phyloP scores from a whole-genome alignment of 176 grass and related monocot genomes.

The Dendrocalamus sinicus region DNA sequence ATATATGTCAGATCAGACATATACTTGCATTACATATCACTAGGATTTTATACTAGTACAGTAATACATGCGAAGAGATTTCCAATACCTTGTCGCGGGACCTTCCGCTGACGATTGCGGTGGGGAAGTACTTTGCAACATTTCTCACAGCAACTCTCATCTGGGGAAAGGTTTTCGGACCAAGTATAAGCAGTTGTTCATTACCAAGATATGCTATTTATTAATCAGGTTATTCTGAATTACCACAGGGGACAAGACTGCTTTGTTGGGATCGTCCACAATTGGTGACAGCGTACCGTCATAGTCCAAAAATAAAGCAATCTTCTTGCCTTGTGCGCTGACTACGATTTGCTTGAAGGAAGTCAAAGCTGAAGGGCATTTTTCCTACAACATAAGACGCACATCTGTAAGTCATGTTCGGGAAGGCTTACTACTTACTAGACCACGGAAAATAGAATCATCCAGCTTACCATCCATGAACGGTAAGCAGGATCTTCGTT shows the following conservation, averaged over 20 bases:
- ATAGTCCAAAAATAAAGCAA: conserved; percentile 85
- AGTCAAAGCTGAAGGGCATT: conserved; percentile 77
- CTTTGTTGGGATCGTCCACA: conserved; percentile 87
- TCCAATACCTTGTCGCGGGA: conserved; percentile 73
- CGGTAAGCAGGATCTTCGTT: conserved; percentile 58
- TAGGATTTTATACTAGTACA: neutral
- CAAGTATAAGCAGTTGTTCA: neutral
- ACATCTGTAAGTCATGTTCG: conserved; percentile 25
- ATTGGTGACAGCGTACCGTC: conserved; percentile 85
- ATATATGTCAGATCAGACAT: conserved; percentile 16
- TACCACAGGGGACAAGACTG: conserved; percentile 80
- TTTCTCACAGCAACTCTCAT: conserved; percentile 81
- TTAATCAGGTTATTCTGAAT: neutral
- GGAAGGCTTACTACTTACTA: conserved; percentile 9
- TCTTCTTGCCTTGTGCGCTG: conserved; percentile 64
- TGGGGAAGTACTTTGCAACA: conserved; percentile 76
- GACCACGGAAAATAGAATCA: neutral
- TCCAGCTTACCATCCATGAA: conserved; percentile 59
- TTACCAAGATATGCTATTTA: conserved; percentile 29
- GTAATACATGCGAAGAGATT: neutral
- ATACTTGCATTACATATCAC: neutral
- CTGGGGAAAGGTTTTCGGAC: conserved; percentile 41
- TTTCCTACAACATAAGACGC: conserved; percentile 48
- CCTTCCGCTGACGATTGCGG: conserved; percentile 93
- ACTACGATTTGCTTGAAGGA: conserved; percentile 74